Evolutionary conservation across 2,329 filamentous ascomycete genomes (phyloP), one percentile per base, ranked within the genome.

Genomic region (Penicillium sp.): DNA sequence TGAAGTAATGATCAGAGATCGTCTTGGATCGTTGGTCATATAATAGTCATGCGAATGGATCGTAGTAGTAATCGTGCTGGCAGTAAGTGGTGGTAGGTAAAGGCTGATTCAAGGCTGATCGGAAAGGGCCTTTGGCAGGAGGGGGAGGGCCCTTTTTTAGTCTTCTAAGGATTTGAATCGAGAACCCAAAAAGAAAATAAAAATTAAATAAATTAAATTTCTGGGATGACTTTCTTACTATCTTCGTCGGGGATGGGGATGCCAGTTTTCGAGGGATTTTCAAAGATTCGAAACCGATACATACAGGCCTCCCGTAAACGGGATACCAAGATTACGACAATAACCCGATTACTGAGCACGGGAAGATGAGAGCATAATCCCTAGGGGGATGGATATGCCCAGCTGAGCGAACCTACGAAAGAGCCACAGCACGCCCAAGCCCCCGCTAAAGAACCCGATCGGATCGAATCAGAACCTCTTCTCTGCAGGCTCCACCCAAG

Each of bases 381-480:
- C n/a, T n/a, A 48, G 26, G 45, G 16, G 4, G 30, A 33, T 8
- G 19, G 19, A 22, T 22, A 22, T 22, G 19, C 19, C 30, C 45
- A 2, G 45, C 45, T 48, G n/a, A 48, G n/a, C 45, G 14, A 16
- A 46, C 3, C 26, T 8, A 4, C 5, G 13, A 25, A 13, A 13
- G 10, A 22, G 40, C n/a, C 40, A 43, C 40, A 43, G 22, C 7
- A 30, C 8, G 28, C 7, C 6, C 10, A 45, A 28, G 43, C 43
- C 46, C 46, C 35, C 28, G 22, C 30, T 11, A 51, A 51, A 43
- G 26, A 28, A 48, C 8, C 25, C 55, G 58, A 66, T 63, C 56
- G 57, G 59, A 67, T 62, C 65, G 57, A 64, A 65, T 67, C 61
- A 66, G 38, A 60, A 53, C 13, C 33, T 28, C 35, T 57, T 57